phyloP scores from a whole-genome alignment of 352 stramenopile species.

The Globisporangium yorkense region DNA sequence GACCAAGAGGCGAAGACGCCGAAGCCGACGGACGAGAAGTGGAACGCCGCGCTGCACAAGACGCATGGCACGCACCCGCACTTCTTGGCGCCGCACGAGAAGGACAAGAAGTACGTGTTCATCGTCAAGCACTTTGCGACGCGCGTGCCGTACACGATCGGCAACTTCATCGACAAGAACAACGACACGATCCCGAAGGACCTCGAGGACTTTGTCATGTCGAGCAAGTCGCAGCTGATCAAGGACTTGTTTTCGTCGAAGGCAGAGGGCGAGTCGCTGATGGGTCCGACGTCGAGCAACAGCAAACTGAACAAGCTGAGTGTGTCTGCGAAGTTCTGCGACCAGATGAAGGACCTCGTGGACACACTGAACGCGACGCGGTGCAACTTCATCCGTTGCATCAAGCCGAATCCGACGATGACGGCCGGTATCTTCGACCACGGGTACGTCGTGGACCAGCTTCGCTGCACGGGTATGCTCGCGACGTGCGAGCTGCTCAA shows the following conservation, averaged over 20 bases:
- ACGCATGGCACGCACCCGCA: slow-evolving; percentile 62
- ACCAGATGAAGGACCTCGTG: slow-evolving; percentile 84
- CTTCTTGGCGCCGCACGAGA: slow-evolving; percentile 76
- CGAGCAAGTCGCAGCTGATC: slow-evolving; percentile 69
- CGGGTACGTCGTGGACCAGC: slow-evolving; percentile 85
- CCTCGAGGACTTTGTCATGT: slow-evolving; percentile 85
- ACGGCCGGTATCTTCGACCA: slow-evolving; percentile 78
- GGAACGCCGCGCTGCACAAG: slow-evolving; percentile 79
- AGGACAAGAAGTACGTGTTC: slow-evolving; percentile 92
- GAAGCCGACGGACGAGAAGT: slow-evolving; percentile 82
- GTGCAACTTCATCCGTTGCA: slow-evolving; percentile 88
- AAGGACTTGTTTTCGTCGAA: slow-evolving; percentile 77
- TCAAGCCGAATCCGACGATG: slow-evolving; percentile 89
- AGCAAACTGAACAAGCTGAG: slow-evolving; percentile 39
- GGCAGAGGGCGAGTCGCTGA: slow-evolving; percentile 48
- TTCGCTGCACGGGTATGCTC: slow-evolving; percentile 87
- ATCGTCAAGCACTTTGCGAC: slow-evolving; percentile 96
- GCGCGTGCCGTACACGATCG: slow-evolving; percentile 91
- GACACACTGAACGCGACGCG: slow-evolving; percentile 80
- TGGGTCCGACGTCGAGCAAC: slow-evolving; percentile 14
- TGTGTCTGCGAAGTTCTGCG: slow-evolving; percentile 80
- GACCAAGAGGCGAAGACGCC: slow-evolving; percentile 79
- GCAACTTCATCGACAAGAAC: slow-evolving; percentile 97
- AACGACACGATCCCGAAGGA: slow-evolving; percentile 93
- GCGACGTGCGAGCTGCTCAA: slow-evolving; percentile 91